Evolutionary conservation across 345 rosid species (phyloP).

Genomic region (Combretum micranthum): DNA sequence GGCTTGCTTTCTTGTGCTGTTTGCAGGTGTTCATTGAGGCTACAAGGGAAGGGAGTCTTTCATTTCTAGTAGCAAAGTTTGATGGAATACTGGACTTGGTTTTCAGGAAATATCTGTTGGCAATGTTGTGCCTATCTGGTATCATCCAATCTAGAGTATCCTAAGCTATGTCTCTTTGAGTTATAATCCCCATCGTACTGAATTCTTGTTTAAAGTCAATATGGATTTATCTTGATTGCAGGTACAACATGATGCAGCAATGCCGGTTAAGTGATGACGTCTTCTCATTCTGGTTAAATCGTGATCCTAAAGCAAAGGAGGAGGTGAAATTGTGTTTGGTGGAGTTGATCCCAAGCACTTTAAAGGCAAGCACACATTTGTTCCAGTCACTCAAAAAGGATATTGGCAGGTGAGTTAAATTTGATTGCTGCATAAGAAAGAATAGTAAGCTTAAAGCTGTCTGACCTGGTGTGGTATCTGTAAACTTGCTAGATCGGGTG

Average conservation of each 20-base stretch:
- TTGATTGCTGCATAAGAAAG: background rate
- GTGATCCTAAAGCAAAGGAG: constrained; percentile 29
- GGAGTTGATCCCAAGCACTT: constrained; percentile 59
- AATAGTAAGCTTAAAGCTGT: background rate
- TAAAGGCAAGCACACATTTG: constrained; percentile 66
- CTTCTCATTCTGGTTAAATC: constrained; percentile 79
- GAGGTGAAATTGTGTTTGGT: constrained; percentile 85
- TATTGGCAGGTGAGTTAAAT: constrained; percentile 66
- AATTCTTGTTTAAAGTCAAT: no score
- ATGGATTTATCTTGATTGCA: constrained; percentile 6
- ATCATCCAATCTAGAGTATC: constrained; percentile 7
- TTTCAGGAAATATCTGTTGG: constrained; percentile 69
- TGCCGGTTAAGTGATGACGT: constrained; percentile 42
- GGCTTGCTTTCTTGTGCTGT: background rate
- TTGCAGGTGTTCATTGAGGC: constrained; percentile 68
- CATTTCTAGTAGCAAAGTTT: constrained; percentile 49
- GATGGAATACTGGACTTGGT: constrained; percentile 81
- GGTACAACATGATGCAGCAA: constrained; percentile 71
- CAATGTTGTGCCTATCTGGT: constrained; percentile 63
- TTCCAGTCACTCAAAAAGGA: constrained; percentile 61
- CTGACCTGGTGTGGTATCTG: no score
- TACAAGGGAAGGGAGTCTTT: constrained; percentile 52
- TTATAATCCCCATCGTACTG: no score
- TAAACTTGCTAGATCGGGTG: no score
- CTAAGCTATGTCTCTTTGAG: no score